A percentile compares a stretch with the other conserved stretches of the same genome.
Conservation (phyloP, 2,329 filamentous ascomycete species). For the Raffaelea arxii region DNA sequence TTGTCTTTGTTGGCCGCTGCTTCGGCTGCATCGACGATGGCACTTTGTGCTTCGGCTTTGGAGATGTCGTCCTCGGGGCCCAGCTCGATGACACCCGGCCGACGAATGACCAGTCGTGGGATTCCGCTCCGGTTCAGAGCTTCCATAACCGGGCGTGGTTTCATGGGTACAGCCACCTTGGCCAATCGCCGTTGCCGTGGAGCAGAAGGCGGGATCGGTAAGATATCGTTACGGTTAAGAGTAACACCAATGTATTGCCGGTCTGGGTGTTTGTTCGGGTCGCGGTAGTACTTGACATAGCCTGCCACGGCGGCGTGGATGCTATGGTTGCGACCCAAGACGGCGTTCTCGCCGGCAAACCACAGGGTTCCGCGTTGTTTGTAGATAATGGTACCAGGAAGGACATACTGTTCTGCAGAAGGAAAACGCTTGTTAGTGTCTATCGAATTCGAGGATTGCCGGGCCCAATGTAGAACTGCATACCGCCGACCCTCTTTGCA, state of each 20-base stretch:
- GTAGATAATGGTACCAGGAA: constrained; percentile 96
- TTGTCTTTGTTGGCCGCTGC: not conserved
- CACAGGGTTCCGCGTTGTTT: constrained; percentile 90
- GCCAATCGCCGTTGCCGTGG: constrained; percentile 66
- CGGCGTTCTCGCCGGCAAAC: constrained; percentile 92
- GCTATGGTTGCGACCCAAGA: constrained; percentile 92
- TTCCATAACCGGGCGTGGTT: constrained; percentile 19
- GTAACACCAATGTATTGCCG: constrained; percentile 92
- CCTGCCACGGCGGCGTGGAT: constrained; percentile 79
- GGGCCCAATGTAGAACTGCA: not conserved
- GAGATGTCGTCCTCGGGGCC: not conserved
- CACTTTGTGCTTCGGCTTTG: not conserved
- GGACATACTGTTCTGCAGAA: constrained; percentile 71
- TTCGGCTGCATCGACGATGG: not conserved
- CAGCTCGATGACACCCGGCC: constrained; percentile 12
- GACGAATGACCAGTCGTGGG: constrained; percentile 21
- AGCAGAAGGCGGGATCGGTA: constrained; percentile 68
- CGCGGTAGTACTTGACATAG: constrained; percentile 95
- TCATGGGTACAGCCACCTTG: constrained; percentile 47
- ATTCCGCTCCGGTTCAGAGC: constrained; percentile 27
- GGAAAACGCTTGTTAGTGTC: not conserved
- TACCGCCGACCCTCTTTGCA: constrained; percentile 85
- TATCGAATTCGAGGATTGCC: not conserved
- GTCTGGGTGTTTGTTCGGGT: constrained; percentile 71
- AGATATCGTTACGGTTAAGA: constrained; percentile 68